Evolutionary conservation across 2,329 filamentous ascomycete genomes (phyloP).

Genomic region (Colletotrichum sublineola): DNA sequence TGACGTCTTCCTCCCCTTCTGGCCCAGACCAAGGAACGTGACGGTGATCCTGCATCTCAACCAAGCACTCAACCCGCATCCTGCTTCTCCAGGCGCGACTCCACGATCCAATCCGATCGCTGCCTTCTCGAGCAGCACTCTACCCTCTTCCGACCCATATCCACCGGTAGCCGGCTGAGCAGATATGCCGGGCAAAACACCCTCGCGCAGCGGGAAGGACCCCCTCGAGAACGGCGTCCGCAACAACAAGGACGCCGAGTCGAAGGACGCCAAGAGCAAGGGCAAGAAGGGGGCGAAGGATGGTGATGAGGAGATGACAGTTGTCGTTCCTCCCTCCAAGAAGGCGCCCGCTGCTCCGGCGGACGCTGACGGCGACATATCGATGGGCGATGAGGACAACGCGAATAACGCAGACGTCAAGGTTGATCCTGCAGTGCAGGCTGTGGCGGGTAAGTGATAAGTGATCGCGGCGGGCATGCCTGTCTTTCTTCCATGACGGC

Average conservation of each 20-base stretch:
- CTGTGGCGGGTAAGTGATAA: slow-evolving; percentile 67
- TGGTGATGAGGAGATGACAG: slow-evolving; percentile 83
- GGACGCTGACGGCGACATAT: slow-evolving; percentile 77
- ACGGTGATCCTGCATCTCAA: slow-evolving; percentile 27
- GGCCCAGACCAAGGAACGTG: slow-evolving; percentile 10
- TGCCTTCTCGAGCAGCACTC: slow-evolving; percentile 42
- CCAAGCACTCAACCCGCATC: slow-evolving; percentile 28
- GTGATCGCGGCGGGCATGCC: neutral
- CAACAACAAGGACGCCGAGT: slow-evolving; percentile 77
- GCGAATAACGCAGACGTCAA: slow-evolving; percentile 63
- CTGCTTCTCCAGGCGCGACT: slow-evolving; percentile 26
- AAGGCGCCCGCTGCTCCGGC: slow-evolving; percentile 67
- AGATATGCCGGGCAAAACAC: slow-evolving; percentile 79
- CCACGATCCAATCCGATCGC: slow-evolving; percentile 23
- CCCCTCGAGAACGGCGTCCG: slow-evolving; percentile 76
- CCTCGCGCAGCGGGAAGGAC: slow-evolving; percentile 79
- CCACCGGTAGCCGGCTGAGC: slow-evolving; percentile 36
- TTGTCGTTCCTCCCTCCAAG: slow-evolving; percentile 82
- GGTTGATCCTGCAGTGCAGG: slow-evolving; percentile 72
- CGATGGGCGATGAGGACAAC: slow-evolving; percentile 74
- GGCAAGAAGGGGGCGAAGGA: slow-evolving; percentile 75
- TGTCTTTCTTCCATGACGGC: neutral
- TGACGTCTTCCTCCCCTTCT: slow-evolving; percentile 14
- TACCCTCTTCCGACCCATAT: slow-evolving; percentile 20
- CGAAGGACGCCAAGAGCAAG: slow-evolving; percentile 78